Base-by-base conservation (phyloP, 345 rosid genomes). In the Psidium friedrichsthalianum region DNA sequence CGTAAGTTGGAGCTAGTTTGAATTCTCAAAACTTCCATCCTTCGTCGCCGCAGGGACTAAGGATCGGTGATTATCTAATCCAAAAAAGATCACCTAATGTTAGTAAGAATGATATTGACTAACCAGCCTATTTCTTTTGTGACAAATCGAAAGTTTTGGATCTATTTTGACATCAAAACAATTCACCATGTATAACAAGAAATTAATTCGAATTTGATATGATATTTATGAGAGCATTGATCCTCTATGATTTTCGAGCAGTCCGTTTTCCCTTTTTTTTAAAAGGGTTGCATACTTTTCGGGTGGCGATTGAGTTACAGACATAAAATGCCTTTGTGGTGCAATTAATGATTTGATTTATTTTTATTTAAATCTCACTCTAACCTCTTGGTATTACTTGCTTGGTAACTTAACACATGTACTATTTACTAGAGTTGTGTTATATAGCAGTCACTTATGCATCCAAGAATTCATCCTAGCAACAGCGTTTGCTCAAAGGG, bases 111-210 rank as follows among this genome's bases (percentile, higher is more conserved):
- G 74, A 59, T 27, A 15, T 27, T 9, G 14, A 59, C 10, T 27
- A 27, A 29, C 11, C 10, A 3, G 8, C 8, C 10, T 1, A 13
- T 61, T 11, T 25, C 6, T n/a, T 29, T 29, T 61, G 20, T 61
- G 11, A 16, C 76, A 64, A 29, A 64, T 64, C 1, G 3, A 1
- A 36, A 64, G 16, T 29, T 64, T 15, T 11, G 2, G 20, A 6
- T 14, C 11, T 21, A 61, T 29, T 7, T 0, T 0, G 0, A 1
- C 32, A 29, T 64, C 36, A 15, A 64, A 64, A 64, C 16, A 15
- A 20, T 15, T 64, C 15, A 29, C 3, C 5, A 29, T 61, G 21
- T 29, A 61, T 61, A 29, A 7, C 5, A 29, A 8, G 11, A 64
- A 8, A 29, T 64, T 64, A 6, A 42, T 64, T 11, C 5, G 3